Percentiles rank a stretch among this genome's conserved stretches.
These are phyloP conservation scores for Ogataea nitratoaversa DNA, from an alignment of 805 yeast species.

Conservation along the genomic window DNA sequence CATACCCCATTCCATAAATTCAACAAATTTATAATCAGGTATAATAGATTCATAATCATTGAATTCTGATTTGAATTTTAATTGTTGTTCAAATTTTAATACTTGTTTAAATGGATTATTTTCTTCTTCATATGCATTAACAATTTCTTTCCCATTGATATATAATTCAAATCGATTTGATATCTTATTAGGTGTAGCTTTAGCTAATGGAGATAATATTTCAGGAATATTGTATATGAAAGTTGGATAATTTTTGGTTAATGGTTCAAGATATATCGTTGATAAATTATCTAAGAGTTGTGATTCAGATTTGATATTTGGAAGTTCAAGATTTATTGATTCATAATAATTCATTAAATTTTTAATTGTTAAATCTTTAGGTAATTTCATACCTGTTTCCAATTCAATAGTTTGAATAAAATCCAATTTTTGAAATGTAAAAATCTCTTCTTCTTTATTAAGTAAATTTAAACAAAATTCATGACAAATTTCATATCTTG, in stretches of 20 bases:
- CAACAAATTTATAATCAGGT: conserved; percentile 70
- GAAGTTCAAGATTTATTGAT: conserved; percentile 32
- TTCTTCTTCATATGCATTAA: conserved; percentile 95
- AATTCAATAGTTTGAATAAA: conserved; percentile 62
- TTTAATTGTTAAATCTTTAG: conserved; percentile 38
- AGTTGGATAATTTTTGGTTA: conserved; percentile 55
- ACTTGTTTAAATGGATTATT: conserved; percentile 76
- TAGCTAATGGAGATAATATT: conserved; percentile 82
- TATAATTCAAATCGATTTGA: conserved; percentile 83
- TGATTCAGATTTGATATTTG: conserved; percentile 44
- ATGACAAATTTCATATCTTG: conserved; percentile 18
- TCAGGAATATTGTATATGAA: conserved; percentile 82
- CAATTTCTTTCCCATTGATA: conserved; percentile 73
- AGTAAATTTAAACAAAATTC: conserved; percentile 18
- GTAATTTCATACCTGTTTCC: conserved; percentile 46
- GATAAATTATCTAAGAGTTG: conserved; percentile 64
- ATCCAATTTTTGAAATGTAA: conserved; percentile 49
- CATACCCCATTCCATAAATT: conserved; percentile 84
- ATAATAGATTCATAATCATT: conserved; percentile 60
- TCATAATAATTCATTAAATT: conserved; percentile 39
- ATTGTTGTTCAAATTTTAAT: conserved; percentile 60
- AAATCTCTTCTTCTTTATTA: too few species aligned
- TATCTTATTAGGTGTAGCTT: conserved; percentile 45
- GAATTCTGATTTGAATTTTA: conserved; percentile 38
- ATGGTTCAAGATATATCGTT: conserved; percentile 58